Evolutionary conservation across 1,284 basidiomycete genomes (phyloP), one percentile per base, ranked within the genome.

Genomic region (Microbotryum scabiosae): DNA sequence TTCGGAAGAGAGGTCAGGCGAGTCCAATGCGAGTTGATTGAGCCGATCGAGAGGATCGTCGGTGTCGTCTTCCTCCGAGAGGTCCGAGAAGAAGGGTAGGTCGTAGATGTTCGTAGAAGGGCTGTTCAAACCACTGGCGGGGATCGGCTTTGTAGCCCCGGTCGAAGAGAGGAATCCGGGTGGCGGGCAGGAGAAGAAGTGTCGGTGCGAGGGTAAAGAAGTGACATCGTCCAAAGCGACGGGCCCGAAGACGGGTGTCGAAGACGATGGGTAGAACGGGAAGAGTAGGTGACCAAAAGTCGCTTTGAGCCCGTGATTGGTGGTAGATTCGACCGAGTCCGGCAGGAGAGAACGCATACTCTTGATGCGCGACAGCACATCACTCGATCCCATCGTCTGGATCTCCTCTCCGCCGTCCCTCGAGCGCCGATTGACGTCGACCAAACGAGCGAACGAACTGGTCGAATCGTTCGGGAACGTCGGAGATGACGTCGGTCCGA

Each of bases 271-370:
- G 16, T 57, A 64, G 26, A 59, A 9, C n/a, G 67, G 67, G 58
- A 60, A 66, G 4, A 52, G 47, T 5, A 68, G 56, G 23, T 66
- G 64, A 14, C 67, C 67, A 16, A 64, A 56, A 21, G 51, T 26
- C 7, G 60, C 67, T 30, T 26, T 44, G 48, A 68, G 16, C 8
- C 57, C 56, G 41, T 59, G 53, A 48, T 54, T 47, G 9, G 1
- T 51, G 14, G 6, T n/a, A 20, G 12, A 21, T 36, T n/a, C 46
- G 36, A 46, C 54, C 51, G 21, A 49, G 32, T 21, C 28, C 23
- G 28, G 26, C 46, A 51, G 26, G n/a, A 23, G 51, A 57, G 49
- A 57, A 20, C 21, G 4, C 26, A 23, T 49, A 1, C n/a, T 16
- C 2, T 49, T n/a, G 47, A 23, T 49, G 47, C 26, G 21, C 23